These are phyloP conservation scores for Alternaria longipes DNA, from an alignment of 2,329 filamentous ascomycete species.

Conservation along the genomic window DNA sequence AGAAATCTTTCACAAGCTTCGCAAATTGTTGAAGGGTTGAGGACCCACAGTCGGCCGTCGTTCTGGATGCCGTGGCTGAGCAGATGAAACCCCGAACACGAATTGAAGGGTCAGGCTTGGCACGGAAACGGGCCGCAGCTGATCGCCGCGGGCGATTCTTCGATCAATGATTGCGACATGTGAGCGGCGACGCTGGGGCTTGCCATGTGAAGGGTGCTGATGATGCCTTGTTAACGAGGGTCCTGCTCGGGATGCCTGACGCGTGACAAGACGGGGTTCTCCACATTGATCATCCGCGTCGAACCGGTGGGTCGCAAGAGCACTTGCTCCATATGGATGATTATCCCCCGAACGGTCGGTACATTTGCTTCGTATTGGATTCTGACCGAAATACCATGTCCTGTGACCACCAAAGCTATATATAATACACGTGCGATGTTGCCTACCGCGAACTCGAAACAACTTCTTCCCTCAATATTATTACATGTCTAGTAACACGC, in stretches of 20 bases:
- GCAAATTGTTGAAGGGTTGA: constrained; percentile 13
- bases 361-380: neutral
- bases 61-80: constrained; percentile 18
- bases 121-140: constrained; percentile 19
- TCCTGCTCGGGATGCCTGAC: neutral
- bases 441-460: neutral
- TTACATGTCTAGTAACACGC: neutral
- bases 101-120: constrained; percentile 14
- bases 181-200: neutral
- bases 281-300: constrained; percentile 6
- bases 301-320: constrained; percentile 4
- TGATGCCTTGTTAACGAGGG: neutral
- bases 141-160: neutral
- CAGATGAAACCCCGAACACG: constrained; percentile 25
- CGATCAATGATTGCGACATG: constrained; percentile 3
- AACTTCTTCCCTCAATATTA: neutral
- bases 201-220: neutral
- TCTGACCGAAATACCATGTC: neutral
- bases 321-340: constrained; percentile 6
- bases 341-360: neutral
- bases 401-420: neutral
- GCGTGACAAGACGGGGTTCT: neutral
- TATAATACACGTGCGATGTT: neutral
- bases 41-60: constrained; percentile 9
- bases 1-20: neutral